Percentiles rank a stretch among this genome's conserved stretches.
These are phyloP conservation scores for Anthostomella pinea DNA, from an alignment of 2,329 filamentous ascomycete species.

Conservation along the genomic window DNA sequence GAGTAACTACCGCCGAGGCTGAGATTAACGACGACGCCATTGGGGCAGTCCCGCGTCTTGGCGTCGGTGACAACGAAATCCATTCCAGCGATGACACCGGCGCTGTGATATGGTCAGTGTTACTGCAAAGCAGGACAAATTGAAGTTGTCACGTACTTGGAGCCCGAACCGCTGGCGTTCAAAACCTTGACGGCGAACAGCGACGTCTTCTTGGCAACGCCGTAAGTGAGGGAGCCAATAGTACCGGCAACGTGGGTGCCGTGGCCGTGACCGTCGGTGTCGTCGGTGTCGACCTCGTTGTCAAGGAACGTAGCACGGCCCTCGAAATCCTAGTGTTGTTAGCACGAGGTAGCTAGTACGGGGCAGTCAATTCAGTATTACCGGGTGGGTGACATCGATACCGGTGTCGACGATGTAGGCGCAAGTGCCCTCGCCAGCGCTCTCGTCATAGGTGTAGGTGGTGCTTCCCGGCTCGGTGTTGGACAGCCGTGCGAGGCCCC, in stretches of 20 bases:
- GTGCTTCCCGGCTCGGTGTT: constrained; percentile 32
- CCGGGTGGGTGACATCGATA: constrained; percentile 43
- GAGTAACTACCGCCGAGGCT: constrained; percentile 49
- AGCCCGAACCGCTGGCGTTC: constrained; percentile 26
- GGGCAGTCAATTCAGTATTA: no score
- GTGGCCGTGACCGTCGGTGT: constrained; percentile 38
- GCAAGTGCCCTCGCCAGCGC: constrained; percentile 41
- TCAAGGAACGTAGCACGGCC: constrained; percentile 37
- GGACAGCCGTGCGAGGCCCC: constrained; percentile 47
- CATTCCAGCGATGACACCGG: constrained; percentile 30
- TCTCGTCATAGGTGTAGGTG: constrained; percentile 44
- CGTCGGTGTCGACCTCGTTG: constrained; percentile 31
- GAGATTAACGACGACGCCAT: constrained; percentile 51
- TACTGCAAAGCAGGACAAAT: not conserved
- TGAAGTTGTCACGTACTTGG: constrained; percentile 22
- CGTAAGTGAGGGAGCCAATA: constrained; percentile 39
- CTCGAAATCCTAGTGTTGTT: constrained; percentile 39
- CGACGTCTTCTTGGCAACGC: constrained; percentile 44
- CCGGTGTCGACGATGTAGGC: constrained; percentile 57
- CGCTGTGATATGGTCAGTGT: constrained; percentile 10
- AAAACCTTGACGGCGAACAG: constrained; percentile 48
- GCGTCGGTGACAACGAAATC: constrained; percentile 45
- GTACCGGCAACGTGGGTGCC: constrained; percentile 39
- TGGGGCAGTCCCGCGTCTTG: constrained; percentile 34
- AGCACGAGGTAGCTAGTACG: no score